Base-by-base conservation (phyloP, 345 rosid species). In the Durio zibethinus region DNA sequence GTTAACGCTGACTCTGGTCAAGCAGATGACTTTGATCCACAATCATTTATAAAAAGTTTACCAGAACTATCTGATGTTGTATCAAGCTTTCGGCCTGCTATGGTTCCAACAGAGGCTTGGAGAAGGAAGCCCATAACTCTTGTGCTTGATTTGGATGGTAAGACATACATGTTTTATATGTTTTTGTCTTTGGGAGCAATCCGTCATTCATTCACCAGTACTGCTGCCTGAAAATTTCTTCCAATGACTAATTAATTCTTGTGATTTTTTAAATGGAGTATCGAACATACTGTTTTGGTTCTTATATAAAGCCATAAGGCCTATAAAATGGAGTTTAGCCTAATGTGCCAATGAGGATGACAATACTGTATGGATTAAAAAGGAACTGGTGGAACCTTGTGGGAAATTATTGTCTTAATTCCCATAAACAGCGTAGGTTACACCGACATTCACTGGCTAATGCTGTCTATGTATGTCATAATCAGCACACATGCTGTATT, bases 71-170 rank as follows among this genome's bases (percentile, higher is more conserved):
- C 97, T 7, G 92, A 92, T 72, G 89, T 85, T 76, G 93, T 87
- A 33, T 82, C 96, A 59, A 87, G 81, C 79, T 89, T 84, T 83
- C 85, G 72, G 75, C 89, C 93, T 29, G 67, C 74, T 68, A 48
- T 77, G 67, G 71, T 47, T 9, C 83, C 84, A 4, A 88, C 80
- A 82, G 93, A 89, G 64, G 78, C 84, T 77, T 59, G 76, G 76
- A 82, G 82, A 81, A 82, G 84, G 86, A 92, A 91, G 80, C 74
- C 93, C 65, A 82, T 90, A 63, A 94, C 97, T 33, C 86, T 94
- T 54, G 97, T 88, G 71, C 98, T 94, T 82, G 98, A 94, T 88
- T 88, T 94, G 88, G 98, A 94, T 85, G 98, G 98, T 94, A 89
- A 84, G 87, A 35, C 74, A 23, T 59, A 0, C 2, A 0, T 6